Conservation (phyloP, 73 alveolate species). For the Symbiodinium natans region DNA sequence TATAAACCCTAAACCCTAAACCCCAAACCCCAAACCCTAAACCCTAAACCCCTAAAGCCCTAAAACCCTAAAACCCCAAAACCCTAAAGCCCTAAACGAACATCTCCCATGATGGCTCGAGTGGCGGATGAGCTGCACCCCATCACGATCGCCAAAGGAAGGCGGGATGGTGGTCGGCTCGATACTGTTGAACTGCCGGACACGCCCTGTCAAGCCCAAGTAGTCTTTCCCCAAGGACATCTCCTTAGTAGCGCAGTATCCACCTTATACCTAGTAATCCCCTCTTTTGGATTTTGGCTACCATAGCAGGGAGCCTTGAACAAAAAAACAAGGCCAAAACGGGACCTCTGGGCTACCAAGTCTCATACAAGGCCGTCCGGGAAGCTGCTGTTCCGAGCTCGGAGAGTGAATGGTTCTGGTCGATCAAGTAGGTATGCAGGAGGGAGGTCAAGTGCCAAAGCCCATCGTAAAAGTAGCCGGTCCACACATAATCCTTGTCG, state of each 20-base stretch:
- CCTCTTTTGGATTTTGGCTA: too few species aligned
- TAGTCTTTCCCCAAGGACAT: constrained; percentile 44
- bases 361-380: neutral
- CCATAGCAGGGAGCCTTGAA: too few species aligned
- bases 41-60: too few species aligned
- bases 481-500: constrained; percentile 60
- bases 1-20: too few species aligned
- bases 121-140: constrained; percentile 51
- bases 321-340: too few species aligned
- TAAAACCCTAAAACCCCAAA: too few species aligned
- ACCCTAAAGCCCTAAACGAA: too few species aligned
- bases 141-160: constrained; percentile 75
- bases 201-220: constrained; percentile 58
- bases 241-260: too few species aligned
- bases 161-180: constrained; percentile 64
- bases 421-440: constrained; percentile 26
- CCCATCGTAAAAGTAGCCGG: constrained; percentile 75
- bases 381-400: neutral
- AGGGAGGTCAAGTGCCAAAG: constrained; percentile 73
- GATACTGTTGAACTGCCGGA: constrained; percentile 56
- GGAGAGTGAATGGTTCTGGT: constrained; percentile 23
- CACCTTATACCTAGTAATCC: too few species aligned
- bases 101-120: too few species aligned
- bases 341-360: too few species aligned
- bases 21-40: too few species aligned